These are phyloP conservation scores for Acacia melanoxylon DNA, from an alignment of 306 rosid genomes.

Conservation along the genomic window DNA sequence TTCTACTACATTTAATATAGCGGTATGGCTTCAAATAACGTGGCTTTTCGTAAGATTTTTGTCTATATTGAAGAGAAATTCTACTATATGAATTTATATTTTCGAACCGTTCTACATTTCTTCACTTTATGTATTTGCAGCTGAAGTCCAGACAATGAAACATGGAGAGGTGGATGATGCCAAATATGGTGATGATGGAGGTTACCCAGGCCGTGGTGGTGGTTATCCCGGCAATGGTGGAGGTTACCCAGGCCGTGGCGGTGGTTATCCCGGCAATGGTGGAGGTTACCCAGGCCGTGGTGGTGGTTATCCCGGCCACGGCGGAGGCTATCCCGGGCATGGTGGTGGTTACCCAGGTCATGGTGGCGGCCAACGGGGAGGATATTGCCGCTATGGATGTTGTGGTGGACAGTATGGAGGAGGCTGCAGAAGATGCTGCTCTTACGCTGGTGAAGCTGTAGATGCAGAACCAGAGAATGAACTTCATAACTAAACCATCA, in stretches of 20 bases:
- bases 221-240: background rate
- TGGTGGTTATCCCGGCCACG: background rate
- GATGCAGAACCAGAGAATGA: conserved; percentile 32
- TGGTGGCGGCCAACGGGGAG: conserved; percentile 1
- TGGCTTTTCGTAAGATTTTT: background rate
- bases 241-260: background rate
- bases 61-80: background rate
- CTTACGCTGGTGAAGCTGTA: conserved; percentile 49
- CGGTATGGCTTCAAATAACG: background rate
- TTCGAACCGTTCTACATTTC: too few species aligned
- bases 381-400: conserved; percentile 48
- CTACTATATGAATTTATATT: too few species aligned
- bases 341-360: background rate
- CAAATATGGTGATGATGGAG: conserved; percentile 1
- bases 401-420: conserved; percentile 35
- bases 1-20: background rate
- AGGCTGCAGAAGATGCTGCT: conserved; percentile 51
- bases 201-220: background rate
- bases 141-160: background rate
- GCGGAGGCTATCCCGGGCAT: background rate
- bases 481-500: conserved; percentile 19
- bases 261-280: background rate
- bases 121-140: conserved; percentile 9
- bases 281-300: too few species aligned
- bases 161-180: conserved; percentile 28